Conservation (phyloP, 306 rosid genomes). For the Corylus avellana region DNA sequence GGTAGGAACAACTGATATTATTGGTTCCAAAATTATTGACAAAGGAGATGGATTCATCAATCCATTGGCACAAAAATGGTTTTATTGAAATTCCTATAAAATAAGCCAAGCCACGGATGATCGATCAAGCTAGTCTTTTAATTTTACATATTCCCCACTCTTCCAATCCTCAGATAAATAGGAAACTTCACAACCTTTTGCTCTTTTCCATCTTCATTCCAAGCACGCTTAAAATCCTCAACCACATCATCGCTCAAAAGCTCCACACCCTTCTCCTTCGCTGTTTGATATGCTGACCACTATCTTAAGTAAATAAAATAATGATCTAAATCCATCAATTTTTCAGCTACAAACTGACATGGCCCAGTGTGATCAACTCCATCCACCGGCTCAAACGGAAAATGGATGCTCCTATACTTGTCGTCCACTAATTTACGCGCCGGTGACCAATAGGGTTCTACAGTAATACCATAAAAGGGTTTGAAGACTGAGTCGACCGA, state of each 20-base stretch:
- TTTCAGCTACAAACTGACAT: no score
- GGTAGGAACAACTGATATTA: background rate
- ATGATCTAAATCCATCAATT: no score
- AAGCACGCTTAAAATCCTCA: no score
- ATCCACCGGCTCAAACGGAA: no score
- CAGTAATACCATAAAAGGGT: slow-evolving; percentile 20
- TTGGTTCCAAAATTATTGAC: background rate
- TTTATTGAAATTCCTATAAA: background rate
- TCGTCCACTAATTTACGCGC: slow-evolving; percentile 36
- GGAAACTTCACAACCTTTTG: slow-evolving; percentile 55
- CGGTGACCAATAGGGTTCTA: slow-evolving; percentile 52
- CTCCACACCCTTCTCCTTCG: no score
- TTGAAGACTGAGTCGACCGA: slow-evolving; percentile 42
- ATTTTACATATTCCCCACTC: slow-evolving; percentile 30
- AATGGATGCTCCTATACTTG: no score
- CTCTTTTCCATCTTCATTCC: slow-evolving; percentile 27
- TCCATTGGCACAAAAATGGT: background rate
- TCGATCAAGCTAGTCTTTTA: background rate
- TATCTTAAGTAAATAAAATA: no score
- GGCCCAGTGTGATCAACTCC: no score
- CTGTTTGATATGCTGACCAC: no score
- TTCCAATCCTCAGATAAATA: slow-evolving; percentile 66
- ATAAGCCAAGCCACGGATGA: background rate
- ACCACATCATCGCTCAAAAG: no score
- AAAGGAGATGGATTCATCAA: background rate